Evolutionary conservation across 2,329 filamentous ascomycete genomes (phyloP).

Genomic region (Cryphonectria parasitica): DNA sequence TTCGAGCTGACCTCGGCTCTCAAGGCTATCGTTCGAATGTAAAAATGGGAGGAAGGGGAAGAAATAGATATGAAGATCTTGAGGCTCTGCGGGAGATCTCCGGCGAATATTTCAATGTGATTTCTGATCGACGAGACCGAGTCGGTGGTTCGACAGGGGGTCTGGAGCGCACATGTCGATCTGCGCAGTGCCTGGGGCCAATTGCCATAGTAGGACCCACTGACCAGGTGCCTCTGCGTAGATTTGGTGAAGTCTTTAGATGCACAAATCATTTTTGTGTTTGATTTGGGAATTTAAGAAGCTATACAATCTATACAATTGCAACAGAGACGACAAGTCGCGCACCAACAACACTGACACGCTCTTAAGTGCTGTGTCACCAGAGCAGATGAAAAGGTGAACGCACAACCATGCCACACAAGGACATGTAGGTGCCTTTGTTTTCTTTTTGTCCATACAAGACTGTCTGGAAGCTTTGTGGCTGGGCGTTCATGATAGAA

Average conservation of each 20-base stretch:
- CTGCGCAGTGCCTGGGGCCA: background rate
- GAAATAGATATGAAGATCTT: background rate
- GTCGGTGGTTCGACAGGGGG: background rate
- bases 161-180: background rate
- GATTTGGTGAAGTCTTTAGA: constrained; percentile 38
- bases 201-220: background rate
- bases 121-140: background rate
- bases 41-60: background rate
- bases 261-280: constrained; percentile 40
- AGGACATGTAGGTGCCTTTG: background rate
- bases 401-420: background rate
- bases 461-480: background rate
- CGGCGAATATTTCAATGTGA: too few species aligned
- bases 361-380: too few species aligned
- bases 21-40: background rate
- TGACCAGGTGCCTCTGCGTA: background rate
- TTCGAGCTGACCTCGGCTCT: background rate
- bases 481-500: background rate
- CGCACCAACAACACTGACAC: too few species aligned
- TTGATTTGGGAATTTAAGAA: background rate
- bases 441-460: background rate
- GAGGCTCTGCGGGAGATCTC: constrained; percentile 11
- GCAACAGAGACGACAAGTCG: background rate
- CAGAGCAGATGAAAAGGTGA: background rate
- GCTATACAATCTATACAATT: background rate